These are phyloP conservation scores for Annona cherimola DNA, from an alignment of 164 flowering plant genomes.

Conservation along the genomic window DNA sequence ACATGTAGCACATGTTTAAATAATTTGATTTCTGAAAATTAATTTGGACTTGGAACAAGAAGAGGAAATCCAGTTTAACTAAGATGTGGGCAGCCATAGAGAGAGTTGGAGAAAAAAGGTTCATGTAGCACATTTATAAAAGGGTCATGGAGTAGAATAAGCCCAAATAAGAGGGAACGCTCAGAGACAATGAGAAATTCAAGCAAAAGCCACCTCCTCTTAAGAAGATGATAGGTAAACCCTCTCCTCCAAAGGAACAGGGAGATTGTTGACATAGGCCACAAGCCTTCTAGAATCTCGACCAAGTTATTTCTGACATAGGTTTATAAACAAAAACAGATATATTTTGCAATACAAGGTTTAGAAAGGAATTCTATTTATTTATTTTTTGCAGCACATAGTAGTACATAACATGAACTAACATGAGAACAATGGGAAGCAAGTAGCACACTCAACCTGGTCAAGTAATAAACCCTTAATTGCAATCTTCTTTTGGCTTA, in stretches of 20 bases:
- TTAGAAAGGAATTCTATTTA: background rate
- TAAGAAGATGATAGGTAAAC: background rate
- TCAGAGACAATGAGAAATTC: too few species aligned
- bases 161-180: too few species aligned
- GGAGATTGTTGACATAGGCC: background rate
- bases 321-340: too few species aligned
- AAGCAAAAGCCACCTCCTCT: background rate
- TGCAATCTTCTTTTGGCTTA: conserved; percentile 74
- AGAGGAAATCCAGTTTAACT: background rate
- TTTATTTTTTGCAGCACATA: background rate
- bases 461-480: conserved; percentile 89
- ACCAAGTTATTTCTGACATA: background rate
- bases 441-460: conserved; percentile 48
- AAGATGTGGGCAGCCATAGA: background rate
- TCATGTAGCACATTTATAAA: too few species aligned
- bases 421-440: background rate
- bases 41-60: background rate
- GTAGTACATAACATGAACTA: conserved; percentile 5
- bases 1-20: background rate
- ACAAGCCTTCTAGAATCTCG: background rate
- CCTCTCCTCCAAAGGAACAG: background rate
- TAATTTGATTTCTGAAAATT: too few species aligned
- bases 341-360: too few species aligned
- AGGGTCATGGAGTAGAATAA: too few species aligned
- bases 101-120: too few species aligned